A percentile compares a stretch with the other conserved stretches of the same genome.
Evolutionary conservation across 225 moss, liverwort and hornwort genomes (phyloP).

Genomic region (Climacium dendroides): DNA sequence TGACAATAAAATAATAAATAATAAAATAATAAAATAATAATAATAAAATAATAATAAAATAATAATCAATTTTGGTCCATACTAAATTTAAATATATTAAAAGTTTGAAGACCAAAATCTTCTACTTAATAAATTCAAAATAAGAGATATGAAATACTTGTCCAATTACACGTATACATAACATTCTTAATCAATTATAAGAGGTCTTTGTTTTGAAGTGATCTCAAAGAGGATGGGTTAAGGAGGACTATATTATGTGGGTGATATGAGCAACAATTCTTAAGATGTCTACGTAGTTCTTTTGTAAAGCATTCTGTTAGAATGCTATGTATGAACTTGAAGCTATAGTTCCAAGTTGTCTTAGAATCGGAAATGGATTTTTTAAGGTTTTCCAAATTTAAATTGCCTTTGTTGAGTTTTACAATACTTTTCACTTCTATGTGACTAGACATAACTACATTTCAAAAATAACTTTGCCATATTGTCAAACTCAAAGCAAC

Average conservation of each 20-base stretch:
- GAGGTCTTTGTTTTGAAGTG: accelerated
- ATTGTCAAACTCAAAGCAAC: background rate
- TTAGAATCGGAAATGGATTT: accelerated
- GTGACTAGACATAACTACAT: background rate
- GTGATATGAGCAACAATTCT: background rate
- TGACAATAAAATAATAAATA: too few relatives aligned
- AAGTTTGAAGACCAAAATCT: background rate
- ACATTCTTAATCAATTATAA: background rate
- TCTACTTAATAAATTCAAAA: background rate
- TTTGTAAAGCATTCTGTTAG: accelerated
- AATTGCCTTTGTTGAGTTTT: background rate
- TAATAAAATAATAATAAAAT: background rate
- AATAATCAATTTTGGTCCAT: background rate
- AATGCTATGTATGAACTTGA: background rate
- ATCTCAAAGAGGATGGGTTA: background rate
- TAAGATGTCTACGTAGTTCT: background rate
- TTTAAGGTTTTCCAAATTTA: accelerated
- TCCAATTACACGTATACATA: background rate
- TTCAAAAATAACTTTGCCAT: background rate
- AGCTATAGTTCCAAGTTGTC: background rate
- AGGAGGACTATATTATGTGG: accelerated
- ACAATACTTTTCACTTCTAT: background rate
- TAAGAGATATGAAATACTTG: background rate
- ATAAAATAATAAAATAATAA: background rate
- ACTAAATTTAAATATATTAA: accelerated